Percentiles rank a stretch among this genome's conserved stretches.
Conservation (phyloP, 257 asterid species). For the Mitragyna speciosa region DNA sequence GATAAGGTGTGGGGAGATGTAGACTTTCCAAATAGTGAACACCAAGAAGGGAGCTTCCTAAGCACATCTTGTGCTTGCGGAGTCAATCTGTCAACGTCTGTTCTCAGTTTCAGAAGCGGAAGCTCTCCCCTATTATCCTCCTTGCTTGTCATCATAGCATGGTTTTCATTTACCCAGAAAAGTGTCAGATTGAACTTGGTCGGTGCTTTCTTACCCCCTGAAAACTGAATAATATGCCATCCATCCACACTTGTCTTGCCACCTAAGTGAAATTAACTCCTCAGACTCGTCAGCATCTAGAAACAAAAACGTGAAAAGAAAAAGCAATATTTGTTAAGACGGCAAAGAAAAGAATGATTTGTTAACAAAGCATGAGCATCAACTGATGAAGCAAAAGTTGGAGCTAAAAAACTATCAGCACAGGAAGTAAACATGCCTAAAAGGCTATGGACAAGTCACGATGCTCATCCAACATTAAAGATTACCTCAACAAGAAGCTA, state of each 20-base stretch:
- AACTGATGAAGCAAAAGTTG: background rate
- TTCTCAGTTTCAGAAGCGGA: slow-evolving; percentile 58
- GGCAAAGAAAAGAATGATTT: background rate
- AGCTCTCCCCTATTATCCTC: slow-evolving; percentile 23
- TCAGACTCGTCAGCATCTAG: slow-evolving; percentile 44
- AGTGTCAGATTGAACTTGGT: slow-evolving; percentile 62
- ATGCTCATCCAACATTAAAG: background rate
- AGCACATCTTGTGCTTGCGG: slow-evolving; percentile 48
- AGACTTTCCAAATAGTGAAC: slow-evolving; percentile 84
- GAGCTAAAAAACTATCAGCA: background rate
- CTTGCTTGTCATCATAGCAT: slow-evolving; percentile 10
- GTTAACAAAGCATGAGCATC: background rate
- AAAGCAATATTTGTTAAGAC: background rate
- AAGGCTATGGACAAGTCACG: background rate
- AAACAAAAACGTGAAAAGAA: background rate
- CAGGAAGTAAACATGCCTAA: background rate
- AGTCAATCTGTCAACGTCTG: slow-evolving; percentile 65
- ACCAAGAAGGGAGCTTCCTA: slow-evolving; percentile 77
- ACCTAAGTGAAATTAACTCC: slow-evolving; percentile 56
- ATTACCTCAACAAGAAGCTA: background rate
- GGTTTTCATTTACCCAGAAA: slow-evolving; percentile 44
- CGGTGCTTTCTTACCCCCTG: slow-evolving; percentile 78
- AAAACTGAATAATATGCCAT: slow-evolving; percentile 83
- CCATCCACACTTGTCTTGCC: slow-evolving; percentile 62
- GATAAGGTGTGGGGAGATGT: slow-evolving; percentile 73